Conservation (phyloP, 352 stramenopile genomes). For the Pythium brassicae region DNA sequence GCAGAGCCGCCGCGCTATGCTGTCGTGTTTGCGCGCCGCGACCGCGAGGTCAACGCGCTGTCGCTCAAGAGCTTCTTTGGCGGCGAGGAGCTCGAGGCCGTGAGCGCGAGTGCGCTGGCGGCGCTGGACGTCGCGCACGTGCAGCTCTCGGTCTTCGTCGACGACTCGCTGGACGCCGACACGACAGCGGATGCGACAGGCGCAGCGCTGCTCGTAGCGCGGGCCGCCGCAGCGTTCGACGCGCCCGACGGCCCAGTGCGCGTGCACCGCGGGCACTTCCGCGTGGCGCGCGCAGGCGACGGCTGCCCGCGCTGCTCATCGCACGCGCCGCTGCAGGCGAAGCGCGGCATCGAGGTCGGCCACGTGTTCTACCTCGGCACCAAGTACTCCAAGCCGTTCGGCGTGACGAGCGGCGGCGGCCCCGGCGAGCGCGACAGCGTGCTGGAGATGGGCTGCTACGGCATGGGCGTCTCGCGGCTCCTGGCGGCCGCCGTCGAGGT, state of each 20-base stretch:
- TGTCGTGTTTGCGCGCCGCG: slow-evolving; percentile 52
- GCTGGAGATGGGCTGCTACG: slow-evolving; percentile 89
- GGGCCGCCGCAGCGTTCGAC: neutral
- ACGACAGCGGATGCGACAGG: neutral
- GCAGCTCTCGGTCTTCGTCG: slow-evolving; percentile 55
- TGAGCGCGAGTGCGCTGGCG: slow-evolving; percentile 13
- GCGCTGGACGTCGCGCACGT: slow-evolving; percentile 20
- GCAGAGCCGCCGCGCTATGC: slow-evolving; percentile 18
- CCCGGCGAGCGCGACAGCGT: slow-evolving; percentile 40
- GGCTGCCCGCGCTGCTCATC: slow-evolving; percentile 45
- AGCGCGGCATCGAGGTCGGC: slow-evolving; percentile 85
- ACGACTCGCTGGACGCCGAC: slow-evolving; percentile 41
- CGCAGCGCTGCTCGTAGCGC: neutral
- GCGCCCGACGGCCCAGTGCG: slow-evolving; percentile 4
- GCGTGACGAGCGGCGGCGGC: no score
- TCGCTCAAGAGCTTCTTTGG: slow-evolving; percentile 66
- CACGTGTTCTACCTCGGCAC: slow-evolving; percentile 88
- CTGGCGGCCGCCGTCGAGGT: slow-evolving; percentile 80
- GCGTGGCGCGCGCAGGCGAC: slow-evolving; percentile 59
- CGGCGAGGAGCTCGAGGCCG: slow-evolving; percentile 46
- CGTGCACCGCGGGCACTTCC: slow-evolving; percentile 50
- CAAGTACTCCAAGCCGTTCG: slow-evolving; percentile 86
- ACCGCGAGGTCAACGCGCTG: slow-evolving; percentile 67
- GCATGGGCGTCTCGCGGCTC: slow-evolving; percentile 80
- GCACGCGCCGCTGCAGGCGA: slow-evolving; percentile 44